Base-by-base conservation (phyloP, 306 rosid species). In the Castanopsis chinensis region DNA sequence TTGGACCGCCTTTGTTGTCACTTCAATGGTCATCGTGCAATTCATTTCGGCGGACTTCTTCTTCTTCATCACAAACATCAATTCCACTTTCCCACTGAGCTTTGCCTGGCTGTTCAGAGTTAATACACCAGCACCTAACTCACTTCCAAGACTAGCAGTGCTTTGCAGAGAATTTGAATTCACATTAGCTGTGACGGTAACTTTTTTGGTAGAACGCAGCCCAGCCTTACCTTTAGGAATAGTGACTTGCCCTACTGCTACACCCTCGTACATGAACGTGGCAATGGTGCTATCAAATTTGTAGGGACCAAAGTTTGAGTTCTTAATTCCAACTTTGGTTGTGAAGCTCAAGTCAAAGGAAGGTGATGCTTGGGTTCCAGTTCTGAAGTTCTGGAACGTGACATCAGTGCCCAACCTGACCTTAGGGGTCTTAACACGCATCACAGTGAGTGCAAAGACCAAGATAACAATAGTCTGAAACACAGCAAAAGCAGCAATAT, bases 281-380 rank as follows among this genome's bases (percentile, higher is more conserved):
- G 25, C 76, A 23, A 17, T 58, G 6, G 59, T 18, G 30, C 57
- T 51, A 10, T 70, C 76, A 43, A 56, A 70, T 20, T 78, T 70
- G 30, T 43, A 70, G 25, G 70, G 71, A 37, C 71, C 81, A 56
- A 35, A 78, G 54, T 78, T 76, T 65, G 80, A 0, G 80, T 65
- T 76, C 76, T 71, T 70, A 1, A 78, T 35, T 7, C 51, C 25
- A 0, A 78, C 45, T 37, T 37, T 10, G 43, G 43, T 37, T 37
- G 43, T 37, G 43, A 37, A 37, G 10, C 10, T 37, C 43, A 63
- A 15, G 5, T 69, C 49, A n/a, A 69, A 78, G 3, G 57, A 56
- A 23, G 79, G 43, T 6, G 10, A 57, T 11, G 79, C 28, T 56
- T 74, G 21, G 8, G 37, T 27, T 17, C 51, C 41, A 14, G 54